Evolutionary conservation across 2,329 filamentous ascomycete genomes (phyloP).

Genomic region (Botrytis squamosa): DNA sequence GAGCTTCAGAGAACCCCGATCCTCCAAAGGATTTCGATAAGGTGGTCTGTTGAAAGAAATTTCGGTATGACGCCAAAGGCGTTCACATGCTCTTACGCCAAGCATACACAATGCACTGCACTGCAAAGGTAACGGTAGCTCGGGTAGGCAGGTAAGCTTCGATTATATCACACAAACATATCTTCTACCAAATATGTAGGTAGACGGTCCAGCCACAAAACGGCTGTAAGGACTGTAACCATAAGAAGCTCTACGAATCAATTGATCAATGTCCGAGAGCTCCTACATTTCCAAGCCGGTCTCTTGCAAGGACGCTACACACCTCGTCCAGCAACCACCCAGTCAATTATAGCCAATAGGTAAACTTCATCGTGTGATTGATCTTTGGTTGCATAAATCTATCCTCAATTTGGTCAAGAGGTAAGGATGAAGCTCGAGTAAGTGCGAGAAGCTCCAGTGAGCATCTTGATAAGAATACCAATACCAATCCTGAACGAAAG

Average conservation of each 20-base stretch:
- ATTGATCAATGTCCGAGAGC: neutral
- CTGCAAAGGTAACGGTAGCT: neutral
- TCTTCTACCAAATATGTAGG: neutral
- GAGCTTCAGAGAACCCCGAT: neutral
- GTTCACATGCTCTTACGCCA: neutral
- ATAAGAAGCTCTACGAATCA: neutral
- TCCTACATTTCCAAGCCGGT: neutral
- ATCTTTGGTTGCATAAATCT: conserved; percentile 4
- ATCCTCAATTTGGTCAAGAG: neutral
- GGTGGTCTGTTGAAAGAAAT: neutral
- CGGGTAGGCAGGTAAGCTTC: neutral
- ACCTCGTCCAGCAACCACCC: neutral
- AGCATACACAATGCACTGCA: neutral
- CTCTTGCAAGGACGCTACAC: neutral
- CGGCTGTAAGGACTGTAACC: neutral
- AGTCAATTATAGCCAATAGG: neutral
- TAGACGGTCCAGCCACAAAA: neutral
- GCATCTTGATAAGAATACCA: neutral
- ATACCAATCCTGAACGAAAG: neutral
- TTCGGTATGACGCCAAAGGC: neutral
- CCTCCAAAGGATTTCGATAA: neutral
- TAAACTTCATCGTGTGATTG: neutral
- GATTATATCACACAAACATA: neutral
- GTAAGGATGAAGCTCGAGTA: neutral
- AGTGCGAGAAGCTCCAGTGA: neutral